Evolutionary conservation across 2,329 filamentous ascomycete species (phyloP), one percentile per base, ranked within the genome.

Genomic region (Fusarium hostae): DNA sequence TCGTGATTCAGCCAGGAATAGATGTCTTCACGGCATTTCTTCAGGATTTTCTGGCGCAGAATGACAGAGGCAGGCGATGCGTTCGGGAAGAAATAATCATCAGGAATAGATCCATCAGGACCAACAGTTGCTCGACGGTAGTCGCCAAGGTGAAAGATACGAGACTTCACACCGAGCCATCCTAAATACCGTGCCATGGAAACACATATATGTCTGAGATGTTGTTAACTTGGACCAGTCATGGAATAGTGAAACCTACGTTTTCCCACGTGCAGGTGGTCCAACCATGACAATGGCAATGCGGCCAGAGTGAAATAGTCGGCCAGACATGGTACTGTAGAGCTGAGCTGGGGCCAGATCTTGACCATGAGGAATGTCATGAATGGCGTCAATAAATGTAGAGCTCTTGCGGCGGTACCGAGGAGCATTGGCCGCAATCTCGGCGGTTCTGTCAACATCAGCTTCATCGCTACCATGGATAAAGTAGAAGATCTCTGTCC

Each of bases 281-380:
- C 96, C 96, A 74, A 98, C 96, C 80, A 97, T 98, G 72, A 96
- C 95, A 76, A 99, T 98, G 51, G 95, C 95, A 79, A 99, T 99
- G 63, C 95, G 91, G 51, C 96, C 96, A 26, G 96, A 98, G 82
- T 99, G 96, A 81, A 99, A 99, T 34, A 99, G 90, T 44, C 96
- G 90, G 52, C 96, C 96, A 51, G 95, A 98, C 88, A 98, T 97
- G 58, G 96, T 99, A 81, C 94, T 98, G 85, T 99, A 99, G 48
- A 99, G 88, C 84, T 99, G 96, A 74, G 96, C 96, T 34, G 96
- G 96, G 9, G 96, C 96, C 88, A 97, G 89, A 75, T 95, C 86
- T 70, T 85, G 83, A 77, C 94, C 94, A 79, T 95, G 92, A 12
- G 93, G 90, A 59, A 97, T 87, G 85, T 98, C 95, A 83, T 98